Evolutionary conservation across 768 basidiomycete species (phyloP).

Genomic region (Tylopilus cervinicoccineus): DNA sequence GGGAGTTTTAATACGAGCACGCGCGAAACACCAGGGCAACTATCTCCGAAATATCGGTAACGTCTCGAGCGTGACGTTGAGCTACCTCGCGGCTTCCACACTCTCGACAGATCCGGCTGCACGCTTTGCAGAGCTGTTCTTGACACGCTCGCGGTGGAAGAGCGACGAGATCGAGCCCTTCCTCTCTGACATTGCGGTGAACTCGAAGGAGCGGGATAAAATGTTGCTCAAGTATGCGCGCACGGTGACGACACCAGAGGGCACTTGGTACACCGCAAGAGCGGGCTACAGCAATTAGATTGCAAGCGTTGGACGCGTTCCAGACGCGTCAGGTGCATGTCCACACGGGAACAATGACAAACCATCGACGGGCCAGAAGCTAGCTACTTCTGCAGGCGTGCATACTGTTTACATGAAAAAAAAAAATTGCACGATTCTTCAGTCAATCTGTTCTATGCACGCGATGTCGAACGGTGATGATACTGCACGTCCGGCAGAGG

Average conservation of each 20-base stretch:
- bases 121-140: conserved; percentile 87
- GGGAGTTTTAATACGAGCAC: background rate
- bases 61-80: conserved; percentile 41
- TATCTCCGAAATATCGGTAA: conserved; percentile 48
- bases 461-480: background rate
- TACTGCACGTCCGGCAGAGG: background rate
- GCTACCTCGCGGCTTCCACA: conserved; percentile 70
- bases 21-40: conserved; percentile 61
- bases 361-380: too few species aligned
- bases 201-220: conserved; percentile 84
- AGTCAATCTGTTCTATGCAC: background rate
- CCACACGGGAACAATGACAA: too few species aligned
- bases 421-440: too few species aligned
- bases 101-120: conserved; percentile 76
- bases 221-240: conserved; percentile 83
- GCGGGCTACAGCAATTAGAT: conserved; percentile 51
- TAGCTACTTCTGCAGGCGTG: background rate
- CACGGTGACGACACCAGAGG: conserved; percentile 62
- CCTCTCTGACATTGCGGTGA: conserved; percentile 76
- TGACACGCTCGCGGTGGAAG: conserved; percentile 72
- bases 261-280: conserved; percentile 72
- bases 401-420: too few species aligned
- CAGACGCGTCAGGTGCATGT: too few species aligned
- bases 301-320: background rate
- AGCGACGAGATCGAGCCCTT: conserved; percentile 80